Percentiles rank a stretch among this genome's conserved stretches.
Conservation (phyloP, 305 asterid species). For the Fraxinus dipetala region DNA sequence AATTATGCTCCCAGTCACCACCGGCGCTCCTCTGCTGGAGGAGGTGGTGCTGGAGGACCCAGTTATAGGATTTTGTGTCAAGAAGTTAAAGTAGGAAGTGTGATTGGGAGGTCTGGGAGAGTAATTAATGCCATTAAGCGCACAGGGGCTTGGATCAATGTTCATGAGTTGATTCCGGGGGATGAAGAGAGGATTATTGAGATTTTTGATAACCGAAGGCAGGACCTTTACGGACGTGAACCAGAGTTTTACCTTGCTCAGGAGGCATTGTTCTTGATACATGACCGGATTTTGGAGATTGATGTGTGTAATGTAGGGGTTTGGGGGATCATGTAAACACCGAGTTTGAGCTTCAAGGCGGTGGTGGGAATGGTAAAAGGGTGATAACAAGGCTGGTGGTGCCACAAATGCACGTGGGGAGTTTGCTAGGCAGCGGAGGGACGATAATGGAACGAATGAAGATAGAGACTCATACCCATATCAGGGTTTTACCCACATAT, state of each 20-base stretch:
- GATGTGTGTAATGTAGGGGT: slow-evolving; percentile 43
- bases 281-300: slow-evolving; percentile 77
- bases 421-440: slow-evolving; percentile 92
- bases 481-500: slow-evolving; percentile 80
- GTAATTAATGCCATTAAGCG: slow-evolving; percentile 79
- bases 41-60: slow-evolving; percentile 32
- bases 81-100: slow-evolving; percentile 85
- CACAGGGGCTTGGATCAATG: slow-evolving; percentile 92
- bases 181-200: slow-evolving; percentile 93
- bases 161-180: slow-evolving; percentile 72
- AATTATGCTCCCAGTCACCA: slow-evolving; percentile 40
- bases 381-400: slow-evolving; percentile 88
- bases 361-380: slow-evolving; percentile 40
- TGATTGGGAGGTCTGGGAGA: slow-evolving; percentile 88
- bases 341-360: slow-evolving; percentile 46
- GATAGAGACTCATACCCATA: slow-evolving; percentile 80
- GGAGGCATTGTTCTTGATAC: slow-evolving; percentile 82
- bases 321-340: slow-evolving; percentile 44
- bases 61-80: slow-evolving; percentile 78
- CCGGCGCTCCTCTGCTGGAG: slow-evolving; percentile 39
- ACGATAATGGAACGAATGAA: slow-evolving; percentile 94
- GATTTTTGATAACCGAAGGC: slow-evolving; percentile 68
- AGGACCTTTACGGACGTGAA: slow-evolving; percentile 72
- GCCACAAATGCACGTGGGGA: slow-evolving; percentile 77
- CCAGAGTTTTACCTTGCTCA: slow-evolving; percentile 78